A percentile compares a stretch with the other conserved stretches of the same genome.
These are phyloP conservation scores for Xylariaceae sp. DNA, from an alignment of 2,329 filamentous ascomycete genomes.

Conservation along the genomic window DNA sequence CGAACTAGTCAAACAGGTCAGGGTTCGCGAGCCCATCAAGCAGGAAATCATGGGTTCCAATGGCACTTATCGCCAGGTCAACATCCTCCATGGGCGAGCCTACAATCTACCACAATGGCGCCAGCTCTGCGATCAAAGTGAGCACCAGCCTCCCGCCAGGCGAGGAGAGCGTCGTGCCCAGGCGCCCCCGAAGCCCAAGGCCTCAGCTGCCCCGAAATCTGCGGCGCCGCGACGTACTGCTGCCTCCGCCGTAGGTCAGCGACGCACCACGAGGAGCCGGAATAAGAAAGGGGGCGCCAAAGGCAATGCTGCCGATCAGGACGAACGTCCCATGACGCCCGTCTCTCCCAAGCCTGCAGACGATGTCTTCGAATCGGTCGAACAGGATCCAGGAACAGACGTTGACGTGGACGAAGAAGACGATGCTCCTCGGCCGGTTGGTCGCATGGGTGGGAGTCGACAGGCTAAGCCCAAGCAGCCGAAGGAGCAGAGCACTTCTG, in stretches of 20 bases:
- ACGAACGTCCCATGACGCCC: conserved; percentile 56
- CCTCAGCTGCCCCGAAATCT: conserved; percentile 30
- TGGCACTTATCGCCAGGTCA: conserved; percentile 94
- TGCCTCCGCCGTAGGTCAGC: conserved; percentile 26
- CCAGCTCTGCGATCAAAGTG: conserved; percentile 85
- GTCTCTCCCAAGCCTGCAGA: conserved; percentile 48
- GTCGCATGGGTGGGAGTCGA: conserved; percentile 48
- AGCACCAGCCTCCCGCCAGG: conserved; percentile 89
- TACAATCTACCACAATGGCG: conserved; percentile 98
- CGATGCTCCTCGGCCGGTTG: conserved; percentile 29
- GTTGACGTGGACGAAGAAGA: conserved; percentile 43
- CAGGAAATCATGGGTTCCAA: conserved; percentile 97
- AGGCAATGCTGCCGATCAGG: conserved; percentile 35
- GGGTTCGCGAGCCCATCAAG: conserved; percentile 94
- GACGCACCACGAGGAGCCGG: conserved; percentile 37
- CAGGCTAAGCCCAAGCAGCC: conserved; percentile 42
- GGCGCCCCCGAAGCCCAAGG: conserved; percentile 47
- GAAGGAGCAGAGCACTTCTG: conserved; percentile 73
- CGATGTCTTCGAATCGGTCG: conserved; percentile 45
- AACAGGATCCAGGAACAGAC: conserved; percentile 44
- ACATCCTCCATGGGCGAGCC: conserved; percentile 90
- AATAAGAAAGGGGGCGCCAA: conserved; percentile 36
- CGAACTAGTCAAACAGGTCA: conserved; percentile 84
- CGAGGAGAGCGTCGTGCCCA: conserved; percentile 75
- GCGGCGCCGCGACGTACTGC: conserved; percentile 38